Conservation (phyloP, 768 basidiomycete species). For the Termitomyces heimii region DNA sequence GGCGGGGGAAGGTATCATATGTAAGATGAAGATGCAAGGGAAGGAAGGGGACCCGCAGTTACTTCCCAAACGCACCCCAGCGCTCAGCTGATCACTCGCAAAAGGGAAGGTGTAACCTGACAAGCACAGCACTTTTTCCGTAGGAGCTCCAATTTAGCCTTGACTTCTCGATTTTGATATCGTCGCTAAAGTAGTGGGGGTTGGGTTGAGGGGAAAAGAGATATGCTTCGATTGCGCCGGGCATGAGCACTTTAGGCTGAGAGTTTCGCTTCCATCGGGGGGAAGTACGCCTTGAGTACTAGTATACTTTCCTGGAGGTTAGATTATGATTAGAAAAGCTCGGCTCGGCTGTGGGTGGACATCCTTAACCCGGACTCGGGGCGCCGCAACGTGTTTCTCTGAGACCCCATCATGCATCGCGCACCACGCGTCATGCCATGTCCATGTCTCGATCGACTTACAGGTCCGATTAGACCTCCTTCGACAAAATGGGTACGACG, state of each 20-base stretch:
- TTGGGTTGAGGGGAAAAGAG: not conserved
- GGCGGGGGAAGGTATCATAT: not conserved
- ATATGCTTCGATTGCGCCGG: not conserved
- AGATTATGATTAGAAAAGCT: not conserved
- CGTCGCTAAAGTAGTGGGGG: not conserved
- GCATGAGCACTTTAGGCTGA: not conserved
- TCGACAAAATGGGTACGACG: not conserved
- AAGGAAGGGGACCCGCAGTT: too few relatives aligned
- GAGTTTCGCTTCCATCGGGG: not conserved
- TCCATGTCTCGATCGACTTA: not conserved
- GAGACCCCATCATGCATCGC: not conserved
- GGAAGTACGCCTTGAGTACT: not conserved
- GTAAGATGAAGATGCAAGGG: too few relatives aligned
- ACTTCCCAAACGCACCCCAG: not conserved
- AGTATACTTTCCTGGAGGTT: not conserved
- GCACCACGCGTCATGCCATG: not conserved
- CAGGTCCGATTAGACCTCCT: not conserved
- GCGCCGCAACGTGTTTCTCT: not conserved
- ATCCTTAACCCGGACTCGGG: too few relatives aligned
- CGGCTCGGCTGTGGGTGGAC: not conserved
- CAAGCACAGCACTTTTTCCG: not conserved
- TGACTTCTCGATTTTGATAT: not conserved
- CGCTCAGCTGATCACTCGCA: not conserved
- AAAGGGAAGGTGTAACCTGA: not conserved
- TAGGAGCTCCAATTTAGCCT: not conserved